phyloP scores from a whole-genome alignment of 768 basidiomycete genomes.

The Serendipita sp. region DNA sequence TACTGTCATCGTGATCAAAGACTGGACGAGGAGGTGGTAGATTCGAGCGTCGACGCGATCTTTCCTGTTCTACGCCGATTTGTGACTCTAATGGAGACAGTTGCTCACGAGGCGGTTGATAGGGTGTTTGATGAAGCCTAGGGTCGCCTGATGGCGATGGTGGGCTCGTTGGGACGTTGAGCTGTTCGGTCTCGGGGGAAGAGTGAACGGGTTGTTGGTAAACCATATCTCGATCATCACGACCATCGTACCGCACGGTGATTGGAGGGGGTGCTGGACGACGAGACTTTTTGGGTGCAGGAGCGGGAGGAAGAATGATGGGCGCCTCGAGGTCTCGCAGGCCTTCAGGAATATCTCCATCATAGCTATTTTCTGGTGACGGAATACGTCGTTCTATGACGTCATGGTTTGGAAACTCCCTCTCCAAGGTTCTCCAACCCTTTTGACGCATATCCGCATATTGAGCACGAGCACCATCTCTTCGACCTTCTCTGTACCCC shows the following conservation, averaged over 20 bases:
- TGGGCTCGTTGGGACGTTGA: background rate
- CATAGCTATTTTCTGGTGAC: background rate
- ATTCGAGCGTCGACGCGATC: background rate
- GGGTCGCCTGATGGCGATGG: background rate
- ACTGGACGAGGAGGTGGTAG: background rate
- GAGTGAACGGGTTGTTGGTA: background rate
- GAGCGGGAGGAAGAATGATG: background rate
- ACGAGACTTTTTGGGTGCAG: background rate
- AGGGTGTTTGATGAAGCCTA: background rate
- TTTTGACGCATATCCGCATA: background rate
- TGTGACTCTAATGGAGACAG: background rate
- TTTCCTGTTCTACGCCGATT: background rate
- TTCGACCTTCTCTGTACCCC: constrained; percentile 2
- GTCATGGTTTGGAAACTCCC: background rate
- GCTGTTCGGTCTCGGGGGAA: background rate
- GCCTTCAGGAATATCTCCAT: background rate
- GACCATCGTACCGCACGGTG: background rate
- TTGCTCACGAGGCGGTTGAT: background rate
- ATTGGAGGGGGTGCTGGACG: background rate
- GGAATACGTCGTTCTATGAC: background rate
- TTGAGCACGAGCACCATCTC: background rate
- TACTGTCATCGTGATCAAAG: background rate
- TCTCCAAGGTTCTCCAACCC: background rate
- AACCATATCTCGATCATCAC: background rate
- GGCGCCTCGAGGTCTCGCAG: background rate